phyloP scores from a whole-genome alignment of 169 alveolate species.

The Theileria parva region DNA sequence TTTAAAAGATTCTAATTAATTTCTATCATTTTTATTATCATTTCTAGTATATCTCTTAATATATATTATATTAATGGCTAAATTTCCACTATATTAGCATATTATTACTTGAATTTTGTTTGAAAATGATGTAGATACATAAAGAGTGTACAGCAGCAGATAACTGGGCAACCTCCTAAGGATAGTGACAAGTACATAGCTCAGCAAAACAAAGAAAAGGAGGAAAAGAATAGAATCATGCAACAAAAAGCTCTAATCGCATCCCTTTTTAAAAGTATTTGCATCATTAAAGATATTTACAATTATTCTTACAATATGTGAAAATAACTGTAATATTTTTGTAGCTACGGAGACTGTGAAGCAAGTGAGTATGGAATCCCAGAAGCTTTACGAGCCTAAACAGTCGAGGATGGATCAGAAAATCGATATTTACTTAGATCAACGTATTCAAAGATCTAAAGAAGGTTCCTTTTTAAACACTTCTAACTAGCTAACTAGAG shows the following conservation, averaged over 20 bases:
- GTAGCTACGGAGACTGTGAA: constrained; percentile 83
- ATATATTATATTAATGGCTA: neutral
- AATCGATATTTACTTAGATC: constrained; percentile 94
- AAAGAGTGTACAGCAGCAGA: constrained; percentile 82
- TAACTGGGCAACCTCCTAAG: constrained; percentile 75
- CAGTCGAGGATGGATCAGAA: constrained; percentile 83
- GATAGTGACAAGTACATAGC: constrained; percentile 70
- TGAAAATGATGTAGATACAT: constrained; percentile 60
- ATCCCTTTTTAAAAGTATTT: constrained; percentile 70
- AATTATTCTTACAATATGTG: neutral
- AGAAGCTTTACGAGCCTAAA: constrained; percentile 77
- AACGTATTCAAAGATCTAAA: constrained; percentile 80
- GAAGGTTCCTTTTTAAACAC: constrained; percentile 48
- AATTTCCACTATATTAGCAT: neutral
- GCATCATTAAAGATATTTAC: neutral
- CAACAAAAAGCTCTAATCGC: constrained; percentile 92
- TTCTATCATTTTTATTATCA: neutral
- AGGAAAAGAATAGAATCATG: constrained; percentile 89
- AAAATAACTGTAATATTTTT: neutral
- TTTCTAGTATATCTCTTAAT: neutral
- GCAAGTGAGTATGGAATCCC: constrained; percentile 73
- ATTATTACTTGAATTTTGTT: neutral
- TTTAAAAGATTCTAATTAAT: neutral
- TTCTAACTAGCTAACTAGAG: constrained; percentile 69
- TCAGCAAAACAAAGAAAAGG: constrained; percentile 84